These are phyloP conservation scores for Kodamaea neixiangensis DNA, from an alignment of 805 yeast genomes.

Conservation along the genomic window DNA sequence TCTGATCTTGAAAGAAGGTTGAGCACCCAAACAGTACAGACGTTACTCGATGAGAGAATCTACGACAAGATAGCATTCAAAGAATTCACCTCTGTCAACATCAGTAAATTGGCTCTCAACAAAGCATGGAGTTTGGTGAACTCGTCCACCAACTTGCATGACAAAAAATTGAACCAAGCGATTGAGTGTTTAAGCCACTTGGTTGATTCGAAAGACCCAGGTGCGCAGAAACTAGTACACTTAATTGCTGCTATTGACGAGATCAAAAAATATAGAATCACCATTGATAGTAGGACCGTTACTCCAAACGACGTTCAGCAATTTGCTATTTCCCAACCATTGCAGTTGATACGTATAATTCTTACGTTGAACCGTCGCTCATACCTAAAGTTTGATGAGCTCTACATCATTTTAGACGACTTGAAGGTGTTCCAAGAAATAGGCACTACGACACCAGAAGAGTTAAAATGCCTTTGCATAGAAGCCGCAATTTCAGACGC, in stretches of 20 bases:
- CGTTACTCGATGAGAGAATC: constrained; percentile 5
- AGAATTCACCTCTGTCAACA: not conserved
- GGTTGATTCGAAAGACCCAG: constrained; percentile 19
- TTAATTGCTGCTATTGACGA: constrained; percentile 36
- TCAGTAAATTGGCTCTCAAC: constrained; percentile 22
- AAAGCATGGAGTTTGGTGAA: constrained; percentile 17
- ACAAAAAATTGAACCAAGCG: constrained; percentile 28
- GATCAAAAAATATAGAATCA: constrained; percentile 38
- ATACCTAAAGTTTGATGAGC: constrained; percentile 45
- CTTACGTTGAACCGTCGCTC: constrained; percentile 57
- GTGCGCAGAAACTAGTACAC: constrained; percentile 27
- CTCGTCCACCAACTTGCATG: constrained; percentile 31
- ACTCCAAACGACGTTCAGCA: constrained; percentile 11
- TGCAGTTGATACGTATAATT: constrained; percentile 40
- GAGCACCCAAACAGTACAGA: constrained; percentile 2
- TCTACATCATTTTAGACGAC: constrained; percentile 43
- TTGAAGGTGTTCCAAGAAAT: constrained; percentile 20
- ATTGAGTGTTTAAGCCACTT: constrained; percentile 25
- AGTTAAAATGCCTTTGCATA: constrained; percentile 52
- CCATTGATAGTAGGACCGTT: constrained; percentile 9
- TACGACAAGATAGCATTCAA: not conserved
- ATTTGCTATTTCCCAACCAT: constrained; percentile 19
- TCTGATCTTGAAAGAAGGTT: not conserved
- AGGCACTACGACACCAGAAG: not conserved
- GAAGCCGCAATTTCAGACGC: constrained; percentile 65